A percentile compares a stretch with the other conserved stretches of the same genome.
These are phyloP conservation scores for Angomonas ambiguus DNA, from an alignment of 208 protist genomes.

Conservation along the genomic window DNA sequence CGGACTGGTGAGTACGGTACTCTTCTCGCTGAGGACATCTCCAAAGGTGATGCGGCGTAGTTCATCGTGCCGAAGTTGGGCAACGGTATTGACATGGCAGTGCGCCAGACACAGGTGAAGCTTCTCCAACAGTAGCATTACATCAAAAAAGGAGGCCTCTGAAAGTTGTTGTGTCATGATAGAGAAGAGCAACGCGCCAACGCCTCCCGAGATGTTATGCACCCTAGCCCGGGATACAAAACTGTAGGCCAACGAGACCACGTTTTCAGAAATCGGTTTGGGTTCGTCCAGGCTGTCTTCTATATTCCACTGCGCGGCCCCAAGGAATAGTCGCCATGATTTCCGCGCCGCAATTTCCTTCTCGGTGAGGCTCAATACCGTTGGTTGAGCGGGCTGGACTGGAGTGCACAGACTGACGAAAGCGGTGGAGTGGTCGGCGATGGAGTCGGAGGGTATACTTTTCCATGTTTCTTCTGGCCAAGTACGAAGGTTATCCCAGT, in stretches of 20 bases:
- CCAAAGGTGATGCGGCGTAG: background rate
- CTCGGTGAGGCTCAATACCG: background rate
- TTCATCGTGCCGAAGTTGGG: constrained; percentile 15
- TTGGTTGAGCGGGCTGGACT: constrained; percentile 17
- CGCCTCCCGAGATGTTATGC: constrained; percentile 38
- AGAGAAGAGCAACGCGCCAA: constrained; percentile 40
- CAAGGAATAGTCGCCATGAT: constrained; percentile 33
- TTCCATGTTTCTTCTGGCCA: constrained; percentile 20
- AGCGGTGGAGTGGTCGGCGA: constrained; percentile 21
- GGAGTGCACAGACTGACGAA: background rate
- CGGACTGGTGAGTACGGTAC: background rate
- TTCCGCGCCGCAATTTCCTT: constrained; percentile 5
- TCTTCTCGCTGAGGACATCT: background rate
- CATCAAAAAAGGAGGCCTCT: constrained; percentile 41
- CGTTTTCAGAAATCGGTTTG: constrained; percentile 10
- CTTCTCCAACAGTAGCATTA: constrained; percentile 43
- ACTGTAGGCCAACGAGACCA: constrained; percentile 33
- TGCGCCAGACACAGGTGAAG: constrained; percentile 20
- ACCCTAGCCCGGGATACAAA: constrained; percentile 33
- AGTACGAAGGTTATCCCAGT: constrained; percentile 28
- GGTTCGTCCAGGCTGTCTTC: constrained; percentile 19
- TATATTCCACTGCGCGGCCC: constrained; percentile 36
- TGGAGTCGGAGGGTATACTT: constrained; percentile 7
- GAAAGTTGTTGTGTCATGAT: constrained; percentile 34
- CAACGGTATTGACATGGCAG: background rate